A percentile compares a stretch with the other conserved stretches of the same genome.
Conservation (phyloP, 371 early-diverging fungal genomes). For the Mortierella sp. region DNA sequence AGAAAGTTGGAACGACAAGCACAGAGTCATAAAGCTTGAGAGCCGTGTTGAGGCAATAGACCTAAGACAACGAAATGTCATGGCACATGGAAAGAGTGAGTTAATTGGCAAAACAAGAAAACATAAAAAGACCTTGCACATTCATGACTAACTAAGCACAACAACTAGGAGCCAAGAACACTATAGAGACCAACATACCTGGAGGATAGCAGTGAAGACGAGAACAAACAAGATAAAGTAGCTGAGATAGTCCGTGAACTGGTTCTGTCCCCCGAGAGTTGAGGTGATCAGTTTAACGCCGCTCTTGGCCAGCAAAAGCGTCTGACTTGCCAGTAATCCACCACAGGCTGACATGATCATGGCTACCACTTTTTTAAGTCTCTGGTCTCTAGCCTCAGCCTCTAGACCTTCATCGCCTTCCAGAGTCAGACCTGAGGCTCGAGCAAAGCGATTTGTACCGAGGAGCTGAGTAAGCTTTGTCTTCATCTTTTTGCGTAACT, state of each 20-base stretch:
- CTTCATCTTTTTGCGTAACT: slow-evolving; percentile 46
- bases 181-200: no score
- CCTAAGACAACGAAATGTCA: slow-evolving; percentile 50
- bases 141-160: neutral
- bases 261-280: slow-evolving; percentile 64
- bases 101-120: neutral
- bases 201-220: slow-evolving; percentile 68
- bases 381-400: slow-evolving; percentile 23
- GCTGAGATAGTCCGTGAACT: slow-evolving; percentile 70
- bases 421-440: slow-evolving; percentile 42
- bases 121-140: slow-evolving; percentile 5
- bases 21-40: slow-evolving; percentile 73
- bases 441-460: slow-evolving; percentile 41
- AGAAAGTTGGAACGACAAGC: slow-evolving; percentile 77
- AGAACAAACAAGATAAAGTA: slow-evolving; percentile 67
- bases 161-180: slow-evolving; percentile 4
- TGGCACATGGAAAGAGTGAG: no score
- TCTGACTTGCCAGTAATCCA: slow-evolving; percentile 73
- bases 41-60: slow-evolving; percentile 76
- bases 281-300: slow-evolving; percentile 70
- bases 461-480: slow-evolving; percentile 29
- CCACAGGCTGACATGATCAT: slow-evolving; percentile 72
- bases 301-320: slow-evolving; percentile 72
- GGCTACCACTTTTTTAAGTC: slow-evolving; percentile 64
- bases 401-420: slow-evolving; percentile 32